Percentiles rank a stretch among this genome's conserved stretches.
Conservation (phyloP, 2,329 filamentous ascomycete species). For the Aspergillus ruber region DNA sequence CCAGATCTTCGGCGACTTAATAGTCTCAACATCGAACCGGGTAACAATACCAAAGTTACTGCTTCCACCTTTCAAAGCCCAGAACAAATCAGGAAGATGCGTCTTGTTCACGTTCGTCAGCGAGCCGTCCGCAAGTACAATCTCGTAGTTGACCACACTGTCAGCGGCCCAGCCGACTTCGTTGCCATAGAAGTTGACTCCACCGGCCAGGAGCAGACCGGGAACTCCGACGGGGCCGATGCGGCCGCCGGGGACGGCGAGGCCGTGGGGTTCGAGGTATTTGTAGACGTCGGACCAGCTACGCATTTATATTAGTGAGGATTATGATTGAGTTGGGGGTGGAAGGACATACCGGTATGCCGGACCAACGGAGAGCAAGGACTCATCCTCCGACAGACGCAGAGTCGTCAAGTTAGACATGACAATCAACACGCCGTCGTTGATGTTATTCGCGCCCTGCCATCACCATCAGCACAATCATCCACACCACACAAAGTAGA, state of each 20-base stretch:
- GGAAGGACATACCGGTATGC: constrained; percentile 14
- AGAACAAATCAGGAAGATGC: constrained; percentile 28
- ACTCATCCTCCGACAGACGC: constrained; percentile 20
- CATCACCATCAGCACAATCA: background rate
- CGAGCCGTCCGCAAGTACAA: constrained; percentile 34
- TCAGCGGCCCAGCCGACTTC: constrained; percentile 24
- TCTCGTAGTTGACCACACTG: constrained; percentile 24
- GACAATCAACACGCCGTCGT: constrained; percentile 29
- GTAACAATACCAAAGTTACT: constrained; percentile 41
- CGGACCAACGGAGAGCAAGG: constrained; percentile 23
- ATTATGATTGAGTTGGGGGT: background rate
- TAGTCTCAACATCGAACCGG: constrained; percentile 32
- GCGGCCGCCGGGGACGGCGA: constrained; percentile 21
- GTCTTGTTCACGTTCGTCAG: constrained; percentile 31
- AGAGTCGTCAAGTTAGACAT: constrained; percentile 25
- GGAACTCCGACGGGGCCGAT: constrained; percentile 24
- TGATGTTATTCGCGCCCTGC: constrained; percentile 28
- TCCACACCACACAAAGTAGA: no score
- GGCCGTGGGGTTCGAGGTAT: constrained; percentile 14
- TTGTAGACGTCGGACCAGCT: constrained; percentile 32
- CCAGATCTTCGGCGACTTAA: constrained; percentile 26
- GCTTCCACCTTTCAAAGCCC: constrained; percentile 39
- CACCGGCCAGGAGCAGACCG: constrained; percentile 23
- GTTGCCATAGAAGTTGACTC: constrained; percentile 24
- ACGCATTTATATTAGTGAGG: background rate